Percentiles rank a stretch among this genome's conserved stretches.
Conservation (phyloP, 192 early-diverging fungal genomes). For the Backusella sp. region DNA sequence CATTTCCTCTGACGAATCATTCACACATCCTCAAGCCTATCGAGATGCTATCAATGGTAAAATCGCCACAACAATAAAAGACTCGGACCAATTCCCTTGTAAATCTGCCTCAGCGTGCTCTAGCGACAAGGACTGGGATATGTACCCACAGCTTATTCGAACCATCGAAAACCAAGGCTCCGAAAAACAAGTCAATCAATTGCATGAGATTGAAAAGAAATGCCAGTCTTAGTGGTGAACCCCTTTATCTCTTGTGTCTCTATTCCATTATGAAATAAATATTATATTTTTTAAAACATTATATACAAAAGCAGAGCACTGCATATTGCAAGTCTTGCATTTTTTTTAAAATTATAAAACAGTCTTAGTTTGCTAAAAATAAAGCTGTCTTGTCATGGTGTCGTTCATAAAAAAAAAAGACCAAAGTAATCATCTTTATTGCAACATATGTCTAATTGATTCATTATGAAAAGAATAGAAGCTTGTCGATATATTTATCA, state of each 20-base stretch:
- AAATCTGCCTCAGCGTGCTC: neutral
- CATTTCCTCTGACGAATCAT: neutral
- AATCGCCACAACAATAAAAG: neutral
- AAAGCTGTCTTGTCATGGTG: no score
- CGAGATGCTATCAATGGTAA: neutral
- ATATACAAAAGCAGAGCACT: no score
- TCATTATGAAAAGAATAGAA: neutral
- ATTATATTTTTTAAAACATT: no score
- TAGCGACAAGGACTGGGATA: neutral
- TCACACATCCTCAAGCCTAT: neutral
- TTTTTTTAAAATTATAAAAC: neutral
- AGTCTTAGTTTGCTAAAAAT: neutral
- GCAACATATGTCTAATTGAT: neutral
- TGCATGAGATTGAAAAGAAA: slow-evolving; percentile 5
- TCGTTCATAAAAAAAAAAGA: no score
- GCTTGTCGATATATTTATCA: neutral
- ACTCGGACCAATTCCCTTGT: neutral
- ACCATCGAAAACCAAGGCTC: neutral
- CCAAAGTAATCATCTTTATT: neutral
- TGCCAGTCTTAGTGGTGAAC: neutral
- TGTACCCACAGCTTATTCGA: neutral
- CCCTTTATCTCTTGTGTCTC: neutral
- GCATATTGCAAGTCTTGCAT: no score
- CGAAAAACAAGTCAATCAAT: neutral
- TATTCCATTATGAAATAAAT: neutral